Evolutionary conservation across 2,329 filamentous ascomycete species (phyloP), one percentile per base, ranked within the genome.

Genomic region (Fusarium incarnatum): DNA sequence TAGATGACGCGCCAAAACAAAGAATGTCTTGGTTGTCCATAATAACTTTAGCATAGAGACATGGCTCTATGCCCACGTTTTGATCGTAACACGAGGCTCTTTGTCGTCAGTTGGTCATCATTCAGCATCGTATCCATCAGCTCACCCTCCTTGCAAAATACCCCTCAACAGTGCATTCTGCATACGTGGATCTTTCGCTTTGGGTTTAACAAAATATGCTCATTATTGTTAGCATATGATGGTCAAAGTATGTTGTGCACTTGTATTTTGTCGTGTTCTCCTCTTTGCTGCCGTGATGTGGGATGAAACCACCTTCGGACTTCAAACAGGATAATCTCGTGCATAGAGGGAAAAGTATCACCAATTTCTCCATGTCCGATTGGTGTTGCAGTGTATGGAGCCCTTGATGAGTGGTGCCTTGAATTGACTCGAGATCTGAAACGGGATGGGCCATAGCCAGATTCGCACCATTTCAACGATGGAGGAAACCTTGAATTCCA

Each of bases 31-130:
- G 5, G 22, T 37, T 34, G 13, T 11, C 9, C 40, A 47, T 23
- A n/a, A 46, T 20, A 22, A 46, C 52, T 13, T 27, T n/a, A 20
- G 25, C 34, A 40, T 10, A 47, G 34, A 47, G 13, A 42, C 20
- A 25, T 42, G 23, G 25, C 23, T 44, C 16, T 49, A 44, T 48
- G 20, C 48, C 63, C 52, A 48, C 30, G 59, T 60, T 68, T 59
- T 60, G 49, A 40, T 28, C 63, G 56, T 49, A 45, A 64, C 54
- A 68, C 55, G 50, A 56, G 44, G 10, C 15, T 28, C 23, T 34
- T 54, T 45, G 54, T 50, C 58, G 67, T 69, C 60, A 64, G 58
- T 42, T 56, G 44, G 55, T 57, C 68, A 70, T 71, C 68, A 70
- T 56, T n/a, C 50, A 47, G 18, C 30, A 34, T 40, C 47, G 47